Base-by-base conservation (phyloP, 2,329 filamentous ascomycete species). In the Arthrinium phaeospermum region DNA sequence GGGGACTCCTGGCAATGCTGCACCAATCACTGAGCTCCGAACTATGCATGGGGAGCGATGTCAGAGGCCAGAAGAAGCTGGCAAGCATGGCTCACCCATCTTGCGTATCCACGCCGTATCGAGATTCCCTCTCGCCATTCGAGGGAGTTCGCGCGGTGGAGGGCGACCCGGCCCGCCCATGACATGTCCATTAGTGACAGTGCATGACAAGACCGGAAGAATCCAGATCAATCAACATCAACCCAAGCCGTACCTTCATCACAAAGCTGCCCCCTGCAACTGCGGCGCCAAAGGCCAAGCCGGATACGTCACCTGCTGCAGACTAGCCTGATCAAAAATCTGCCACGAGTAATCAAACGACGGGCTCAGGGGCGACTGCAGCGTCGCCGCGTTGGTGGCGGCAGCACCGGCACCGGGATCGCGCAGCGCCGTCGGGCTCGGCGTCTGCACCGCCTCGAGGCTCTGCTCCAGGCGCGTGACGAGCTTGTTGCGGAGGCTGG, bases 131-230 rank as follows among this genome's bases (percentile, higher is more conserved):
- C 4, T 0, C 47, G 22, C 47, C 6, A 12, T 24, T 12, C 27
- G 8, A 3, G 1, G 24, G 5, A 51, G 1, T n/a, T n/a, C n/a
- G n/a, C n/a, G n/a, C n/a, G n/a, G 2, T 41, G 37, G 37, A 5
- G 6, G 8, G 37, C 2, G 37, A 41, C 37, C 37, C 37, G 8
- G 37, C 37, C 7, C 10, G 10, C n/a, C 22, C 19, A 47, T 47
- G 16, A 47, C 0, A 47, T 22, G 2, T n/a, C 19, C n/a, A 41
- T 41, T 7, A 10, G 37, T 10, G 10, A 41, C 37, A 41, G 37
- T 41, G 37, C 1, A 10, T 10, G 37, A 41, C 6, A 10, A 41
- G 6, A 41, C 16, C 83, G 95, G 95, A 80, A 89, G 92, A 0
- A 82, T 92, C 13, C 24, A 57, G 13, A 16, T 30, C 51, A 16